Conservation (phyloP, 805 yeast genomes). For the Candida cerambycidarum region DNA sequence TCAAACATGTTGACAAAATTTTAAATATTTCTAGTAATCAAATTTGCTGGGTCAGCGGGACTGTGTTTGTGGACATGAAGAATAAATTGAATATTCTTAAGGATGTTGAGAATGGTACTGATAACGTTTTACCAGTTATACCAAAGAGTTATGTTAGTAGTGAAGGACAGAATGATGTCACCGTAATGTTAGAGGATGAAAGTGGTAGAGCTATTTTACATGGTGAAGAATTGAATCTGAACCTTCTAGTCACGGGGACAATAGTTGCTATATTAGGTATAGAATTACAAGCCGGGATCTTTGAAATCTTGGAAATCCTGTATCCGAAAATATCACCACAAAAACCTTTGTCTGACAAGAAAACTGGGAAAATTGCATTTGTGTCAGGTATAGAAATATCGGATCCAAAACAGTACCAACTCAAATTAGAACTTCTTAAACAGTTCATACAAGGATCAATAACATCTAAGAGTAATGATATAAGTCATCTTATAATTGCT, state of each 20-base stretch:
- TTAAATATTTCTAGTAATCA: conserved; percentile 63
- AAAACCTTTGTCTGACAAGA: conserved; percentile 24
- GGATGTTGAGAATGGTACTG: conserved; percentile 67
- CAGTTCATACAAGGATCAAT: conserved; percentile 75
- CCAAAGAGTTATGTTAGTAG: conserved; percentile 25
- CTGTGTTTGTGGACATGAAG: conserved; percentile 79
- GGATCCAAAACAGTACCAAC: conserved; percentile 42
- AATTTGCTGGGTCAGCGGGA: conserved; percentile 83
- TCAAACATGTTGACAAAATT: conserved; percentile 37
- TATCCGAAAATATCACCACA: conserved; percentile 71
- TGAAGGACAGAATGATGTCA: conserved; percentile 14
- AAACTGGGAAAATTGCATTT: conserved; percentile 58
- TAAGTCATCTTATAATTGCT: conserved; percentile 60
- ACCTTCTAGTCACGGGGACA: conserved; percentile 82
- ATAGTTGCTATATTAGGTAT: conserved; percentile 84
- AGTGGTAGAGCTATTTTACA: conserved; percentile 79
- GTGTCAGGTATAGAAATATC: conserved; percentile 72
- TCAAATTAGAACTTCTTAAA: conserved; percentile 55
- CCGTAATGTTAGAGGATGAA: conserved; percentile 86
- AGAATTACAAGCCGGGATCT: conserved; percentile 79
- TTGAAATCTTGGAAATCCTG: conserved; percentile 77
- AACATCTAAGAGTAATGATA: conserved; percentile 34
- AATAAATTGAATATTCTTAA: conserved; percentile 81
- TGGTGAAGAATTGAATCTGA: conserved; percentile 48
- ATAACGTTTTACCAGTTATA: conserved; percentile 48